phyloP scores from a whole-genome alignment of 2,329 filamentous ascomycete genomes.

The Fusarium burgessii region DNA sequence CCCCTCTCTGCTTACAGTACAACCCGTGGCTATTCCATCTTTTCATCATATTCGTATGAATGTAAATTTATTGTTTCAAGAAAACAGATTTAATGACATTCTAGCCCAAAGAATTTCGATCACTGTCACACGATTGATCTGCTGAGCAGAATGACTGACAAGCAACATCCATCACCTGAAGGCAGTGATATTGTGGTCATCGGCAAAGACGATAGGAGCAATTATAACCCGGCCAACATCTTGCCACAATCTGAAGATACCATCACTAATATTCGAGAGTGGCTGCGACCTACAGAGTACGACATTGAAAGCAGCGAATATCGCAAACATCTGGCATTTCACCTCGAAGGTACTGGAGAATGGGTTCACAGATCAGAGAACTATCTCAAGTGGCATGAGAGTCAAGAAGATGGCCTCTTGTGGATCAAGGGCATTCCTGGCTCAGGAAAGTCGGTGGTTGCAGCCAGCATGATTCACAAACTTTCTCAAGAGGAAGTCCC shows the following conservation, averaged over 20 bases:
- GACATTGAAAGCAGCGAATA: conserved; percentile 32
- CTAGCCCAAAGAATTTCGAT: fast-evolving
- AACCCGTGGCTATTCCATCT: background rate
- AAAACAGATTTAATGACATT: background rate
- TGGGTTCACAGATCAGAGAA: conserved; percentile 18
- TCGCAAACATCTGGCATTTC: conserved; percentile 33
- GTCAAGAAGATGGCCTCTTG: conserved; percentile 26
- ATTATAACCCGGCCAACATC: conserved; percentile 51
- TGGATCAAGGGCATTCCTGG: conserved; percentile 53
- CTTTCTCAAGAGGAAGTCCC: conserved; percentile 36
- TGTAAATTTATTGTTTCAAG: background rate
- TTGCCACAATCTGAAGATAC: conserved; percentile 45
- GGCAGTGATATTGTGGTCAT: conserved; percentile 29
- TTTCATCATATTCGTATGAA: background rate
- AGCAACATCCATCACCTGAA: background rate
- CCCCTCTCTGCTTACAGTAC: background rate
- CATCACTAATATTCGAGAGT: conserved; percentile 40
- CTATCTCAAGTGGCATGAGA: conserved; percentile 27
- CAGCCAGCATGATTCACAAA: conserved; percentile 44
- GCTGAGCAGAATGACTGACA: background rate
- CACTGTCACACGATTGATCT: background rate
- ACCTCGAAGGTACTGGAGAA: conserved; percentile 24
- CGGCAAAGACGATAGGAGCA: conserved; percentile 40
- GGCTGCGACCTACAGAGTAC: conserved; percentile 39
- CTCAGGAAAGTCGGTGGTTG: conserved; percentile 55